Conservation (phyloP, 1,284 basidiomycete genomes). For the Jaminaea rosea region DNA sequence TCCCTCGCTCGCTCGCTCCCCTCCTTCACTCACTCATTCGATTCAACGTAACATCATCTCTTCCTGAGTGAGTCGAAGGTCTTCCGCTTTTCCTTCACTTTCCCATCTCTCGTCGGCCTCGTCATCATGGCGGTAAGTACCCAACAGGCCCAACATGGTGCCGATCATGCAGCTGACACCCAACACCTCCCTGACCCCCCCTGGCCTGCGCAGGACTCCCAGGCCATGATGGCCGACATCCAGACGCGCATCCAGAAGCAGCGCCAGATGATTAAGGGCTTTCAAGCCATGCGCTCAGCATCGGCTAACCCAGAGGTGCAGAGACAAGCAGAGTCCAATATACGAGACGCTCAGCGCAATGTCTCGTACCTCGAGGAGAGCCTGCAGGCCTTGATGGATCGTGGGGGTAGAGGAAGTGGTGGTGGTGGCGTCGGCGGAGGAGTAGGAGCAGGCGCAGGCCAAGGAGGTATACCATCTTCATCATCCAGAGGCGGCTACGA, state of each 20-base stretch:
- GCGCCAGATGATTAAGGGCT: constrained; percentile 81
- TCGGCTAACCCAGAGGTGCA: constrained; percentile 80
- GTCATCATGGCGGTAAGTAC: constrained; percentile 4
- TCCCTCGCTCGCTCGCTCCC: no score
- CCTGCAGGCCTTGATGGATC: constrained; percentile 67
- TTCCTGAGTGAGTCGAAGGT: no score
- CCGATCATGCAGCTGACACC: not conserved
- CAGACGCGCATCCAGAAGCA: constrained; percentile 82
- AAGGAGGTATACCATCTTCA: no score
- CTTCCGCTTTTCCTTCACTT: no score
- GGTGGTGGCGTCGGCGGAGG: no score
- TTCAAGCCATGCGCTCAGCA: constrained; percentile 67
- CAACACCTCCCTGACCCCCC: not conserved
- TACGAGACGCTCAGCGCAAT: constrained; percentile 75
- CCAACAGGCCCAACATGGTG: not conserved
- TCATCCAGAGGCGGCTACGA: no score
- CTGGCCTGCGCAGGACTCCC: constrained; percentile 44
- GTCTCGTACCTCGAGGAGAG: constrained; percentile 80
- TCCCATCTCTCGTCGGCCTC: no score
- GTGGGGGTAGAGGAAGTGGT: constrained; percentile 59
- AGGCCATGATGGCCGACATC: constrained; percentile 85
- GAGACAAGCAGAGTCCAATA: constrained; percentile 63
- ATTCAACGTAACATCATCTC: no score
- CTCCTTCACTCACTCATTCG: no score
- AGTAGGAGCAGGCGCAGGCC: no score